Evolutionary conservation across 139 green algal genomes (phyloP).

Genomic region (Zygnema circumcarinatum): DNA sequence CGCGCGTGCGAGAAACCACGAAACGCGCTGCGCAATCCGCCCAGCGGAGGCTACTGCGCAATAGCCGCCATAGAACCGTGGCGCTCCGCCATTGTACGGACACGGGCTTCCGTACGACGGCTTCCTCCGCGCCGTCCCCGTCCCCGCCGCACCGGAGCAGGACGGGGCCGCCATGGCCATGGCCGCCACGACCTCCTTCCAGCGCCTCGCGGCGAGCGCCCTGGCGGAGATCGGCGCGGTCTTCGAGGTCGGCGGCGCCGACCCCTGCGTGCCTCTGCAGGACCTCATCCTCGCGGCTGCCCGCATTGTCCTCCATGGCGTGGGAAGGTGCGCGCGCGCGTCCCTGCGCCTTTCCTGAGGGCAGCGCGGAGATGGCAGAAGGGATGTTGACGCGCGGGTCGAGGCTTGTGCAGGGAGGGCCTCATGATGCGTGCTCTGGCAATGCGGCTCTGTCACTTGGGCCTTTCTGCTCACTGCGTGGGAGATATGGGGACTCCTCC

Average conservation of each 20-base stretch:
- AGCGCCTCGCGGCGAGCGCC: not conserved
- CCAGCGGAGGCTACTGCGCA: no score
- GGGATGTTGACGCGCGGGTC: no score
- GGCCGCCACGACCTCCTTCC: not conserved
- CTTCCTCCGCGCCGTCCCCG: no score
- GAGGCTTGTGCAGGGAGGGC: constrained; percentile 44
- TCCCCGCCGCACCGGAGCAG: no score
- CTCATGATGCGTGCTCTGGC: constrained; percentile 52
- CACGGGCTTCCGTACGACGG: no score
- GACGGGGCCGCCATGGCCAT: no score
- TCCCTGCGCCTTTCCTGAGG: no score
- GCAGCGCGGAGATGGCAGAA: no score
- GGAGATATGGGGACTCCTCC: constrained; percentile 51
- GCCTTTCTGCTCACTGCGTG: constrained; percentile 29
- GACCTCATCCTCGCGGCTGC: not conserved
- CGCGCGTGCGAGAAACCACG: no score
- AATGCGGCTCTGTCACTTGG: constrained; percentile 52
- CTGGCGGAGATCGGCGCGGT: not conserved
- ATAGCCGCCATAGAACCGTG: no score
- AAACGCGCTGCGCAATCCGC: no score
- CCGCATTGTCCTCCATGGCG: not conserved
- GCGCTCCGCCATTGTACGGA: no score
- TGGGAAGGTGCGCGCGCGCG: not conserved
- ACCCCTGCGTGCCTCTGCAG: not conserved
- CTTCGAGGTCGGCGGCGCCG: not conserved